Conservation (phyloP, 768 basidiomycete species). For the Ramaria sp. region DNA sequence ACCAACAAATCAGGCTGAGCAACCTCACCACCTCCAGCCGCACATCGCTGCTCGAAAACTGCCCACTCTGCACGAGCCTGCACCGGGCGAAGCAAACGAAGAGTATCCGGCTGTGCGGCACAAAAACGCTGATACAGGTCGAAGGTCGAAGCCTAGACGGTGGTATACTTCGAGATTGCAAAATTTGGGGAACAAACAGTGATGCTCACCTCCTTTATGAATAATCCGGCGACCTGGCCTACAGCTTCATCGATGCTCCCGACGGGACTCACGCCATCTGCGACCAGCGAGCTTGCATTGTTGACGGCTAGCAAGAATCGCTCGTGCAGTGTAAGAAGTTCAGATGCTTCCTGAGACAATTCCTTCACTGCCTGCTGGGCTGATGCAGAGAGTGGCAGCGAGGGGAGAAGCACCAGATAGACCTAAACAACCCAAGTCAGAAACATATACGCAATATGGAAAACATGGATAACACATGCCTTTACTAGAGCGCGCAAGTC, state of each 20-base stretch:
- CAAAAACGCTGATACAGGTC: conserved; percentile 80
- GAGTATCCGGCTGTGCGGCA: conserved; percentile 73
- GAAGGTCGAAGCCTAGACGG: conserved; percentile 56
- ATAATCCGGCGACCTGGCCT: conserved; percentile 41
- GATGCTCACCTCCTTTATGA: conserved; percentile 40
- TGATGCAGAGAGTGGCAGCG: conserved; percentile 25
- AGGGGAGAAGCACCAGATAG: conserved; percentile 49
- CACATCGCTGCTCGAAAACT: conserved; percentile 71
- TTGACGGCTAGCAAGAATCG: conserved; percentile 48
- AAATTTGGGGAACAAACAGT: background rate
- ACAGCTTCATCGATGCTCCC: conserved; percentile 34
- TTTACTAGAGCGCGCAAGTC: conserved; percentile 71
- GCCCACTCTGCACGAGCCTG: conserved; percentile 70
- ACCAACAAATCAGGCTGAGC: background rate
- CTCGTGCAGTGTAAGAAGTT: conserved; percentile 61
- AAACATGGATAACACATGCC: conserved; percentile 31
- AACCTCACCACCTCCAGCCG: conserved; percentile 15
- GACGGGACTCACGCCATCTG: conserved; percentile 14
- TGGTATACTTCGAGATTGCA: background rate
- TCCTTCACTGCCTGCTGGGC: conserved; percentile 36
- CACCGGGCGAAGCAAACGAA: conserved; percentile 59
- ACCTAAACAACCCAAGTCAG: conserved; percentile 32
- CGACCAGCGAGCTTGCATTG: conserved; percentile 35
- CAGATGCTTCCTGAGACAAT: conserved; percentile 56
- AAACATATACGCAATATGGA: background rate